Evolutionary conservation across 768 basidiomycete genomes (phyloP).

Genomic region (Chalciporus pseudorubinellus): DNA sequence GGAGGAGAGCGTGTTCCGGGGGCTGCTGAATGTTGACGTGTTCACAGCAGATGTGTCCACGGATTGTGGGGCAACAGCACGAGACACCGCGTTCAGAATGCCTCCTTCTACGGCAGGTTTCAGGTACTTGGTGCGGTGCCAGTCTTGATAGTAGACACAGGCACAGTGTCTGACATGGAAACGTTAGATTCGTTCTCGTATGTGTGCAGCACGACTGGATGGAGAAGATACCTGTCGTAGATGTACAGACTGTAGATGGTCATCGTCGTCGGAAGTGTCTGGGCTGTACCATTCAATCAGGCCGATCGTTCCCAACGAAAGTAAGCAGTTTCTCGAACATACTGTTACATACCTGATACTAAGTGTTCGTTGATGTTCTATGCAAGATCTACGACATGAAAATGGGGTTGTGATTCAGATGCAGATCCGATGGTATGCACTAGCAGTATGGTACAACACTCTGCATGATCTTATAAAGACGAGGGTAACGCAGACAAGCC

Average conservation of each 20-base stretch:
- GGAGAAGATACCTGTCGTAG: constrained; percentile 67
- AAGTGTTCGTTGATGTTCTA: too few species aligned
- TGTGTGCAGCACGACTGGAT: background rate
- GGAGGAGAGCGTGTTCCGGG: constrained; percentile 65
- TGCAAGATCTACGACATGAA: too few species aligned
- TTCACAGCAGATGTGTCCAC: constrained; percentile 33
- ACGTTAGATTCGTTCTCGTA: constrained; percentile 2
- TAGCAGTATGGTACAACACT: too few species aligned
- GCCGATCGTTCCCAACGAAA: too few species aligned
- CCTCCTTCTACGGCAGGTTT: constrained; percentile 71
- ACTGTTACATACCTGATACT: too few species aligned
- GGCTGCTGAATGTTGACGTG: constrained; percentile 48
- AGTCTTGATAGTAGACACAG: constrained; percentile 94
- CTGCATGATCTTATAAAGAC: too few species aligned
- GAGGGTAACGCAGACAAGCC: too few species aligned
- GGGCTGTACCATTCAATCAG: background rate
- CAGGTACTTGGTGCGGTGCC: constrained; percentile 77
- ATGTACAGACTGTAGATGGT: constrained; percentile 93
- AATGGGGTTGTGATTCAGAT: too few species aligned
- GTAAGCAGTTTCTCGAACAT: too few species aligned
- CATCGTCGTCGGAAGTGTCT: constrained; percentile 44
- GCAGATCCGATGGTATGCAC: too few species aligned
- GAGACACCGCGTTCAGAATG: constrained; percentile 78
- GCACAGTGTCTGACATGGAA: constrained; percentile 68
- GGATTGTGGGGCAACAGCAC: constrained; percentile 48